phyloP scores from a whole-genome alignment of 495 filamentous ascomycete genomes.

The Hyaloscypha hepaticicola region DNA sequence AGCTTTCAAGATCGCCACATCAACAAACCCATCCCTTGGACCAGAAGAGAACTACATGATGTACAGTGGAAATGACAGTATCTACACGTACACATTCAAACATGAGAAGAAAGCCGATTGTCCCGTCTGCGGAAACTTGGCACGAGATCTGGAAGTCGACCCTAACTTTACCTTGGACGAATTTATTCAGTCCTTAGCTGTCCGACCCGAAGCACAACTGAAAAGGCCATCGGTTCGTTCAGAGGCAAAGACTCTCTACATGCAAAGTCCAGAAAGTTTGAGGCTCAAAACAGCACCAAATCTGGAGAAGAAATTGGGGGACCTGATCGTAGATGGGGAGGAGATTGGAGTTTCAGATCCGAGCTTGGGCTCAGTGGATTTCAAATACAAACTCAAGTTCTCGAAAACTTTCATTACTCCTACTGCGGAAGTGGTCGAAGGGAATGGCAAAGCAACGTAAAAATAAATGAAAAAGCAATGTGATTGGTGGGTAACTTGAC shows the following conservation, averaged over 20 bases:
- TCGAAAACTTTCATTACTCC: conserved; percentile 20
- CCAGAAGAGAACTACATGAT: conserved; percentile 91
- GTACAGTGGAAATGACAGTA: conserved; percentile 92
- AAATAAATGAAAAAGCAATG: neutral
- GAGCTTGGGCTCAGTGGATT: conserved; percentile 68
- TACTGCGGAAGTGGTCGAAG: neutral
- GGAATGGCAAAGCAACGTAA: neutral
- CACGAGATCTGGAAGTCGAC: conserved; percentile 70
- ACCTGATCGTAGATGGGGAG: conserved; percentile 30
- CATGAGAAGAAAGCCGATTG: conserved; percentile 91
- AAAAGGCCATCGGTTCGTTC: conserved; percentile 89
- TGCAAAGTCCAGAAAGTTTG: conserved; percentile 76
- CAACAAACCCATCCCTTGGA: conserved; percentile 71
- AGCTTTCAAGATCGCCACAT: conserved; percentile 89
- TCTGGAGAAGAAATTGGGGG: conserved; percentile 64
- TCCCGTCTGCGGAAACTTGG: conserved; percentile 85
- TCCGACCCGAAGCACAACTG: conserved; percentile 78
- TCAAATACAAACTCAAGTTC: conserved; percentile 64
- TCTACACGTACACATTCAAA: conserved; percentile 96
- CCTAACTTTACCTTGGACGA: conserved; percentile 72
- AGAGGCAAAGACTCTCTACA: conserved; percentile 82
- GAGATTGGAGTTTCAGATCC: conserved; percentile 79
- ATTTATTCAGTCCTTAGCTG: conserved; percentile 81
- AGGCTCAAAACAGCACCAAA: conserved; percentile 81
- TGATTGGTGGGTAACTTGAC: neutral